Percentiles rank a stretch among this genome's conserved stretches.
These are phyloP conservation scores for Candida boleticola DNA, from an alignment of 805 yeast species.

Conservation along the genomic window DNA sequence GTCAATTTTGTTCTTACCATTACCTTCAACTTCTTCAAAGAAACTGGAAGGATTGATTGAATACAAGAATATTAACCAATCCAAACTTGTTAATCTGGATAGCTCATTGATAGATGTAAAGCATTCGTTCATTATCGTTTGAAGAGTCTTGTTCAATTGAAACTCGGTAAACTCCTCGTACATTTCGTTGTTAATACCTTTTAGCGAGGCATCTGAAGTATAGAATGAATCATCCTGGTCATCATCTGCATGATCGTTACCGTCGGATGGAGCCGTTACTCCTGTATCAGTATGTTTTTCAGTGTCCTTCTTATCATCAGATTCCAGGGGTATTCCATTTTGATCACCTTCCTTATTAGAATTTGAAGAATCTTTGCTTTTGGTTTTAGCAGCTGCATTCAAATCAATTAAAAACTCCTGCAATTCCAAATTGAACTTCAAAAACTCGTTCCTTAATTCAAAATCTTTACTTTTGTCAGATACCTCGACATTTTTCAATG, in stretches of 20 bases:
- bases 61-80: slow-evolving; percentile 86
- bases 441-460: slow-evolving; percentile 35
- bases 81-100: slow-evolving; percentile 79
- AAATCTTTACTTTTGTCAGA: slow-evolving; percentile 35
- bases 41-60: slow-evolving; percentile 49
- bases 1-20: slow-evolving; percentile 35
- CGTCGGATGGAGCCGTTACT: slow-evolving; percentile 2
- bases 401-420: slow-evolving; percentile 31
- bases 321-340: neutral
- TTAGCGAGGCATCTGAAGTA: slow-evolving; percentile 50
- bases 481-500: slow-evolving; percentile 45
- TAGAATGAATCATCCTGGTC: slow-evolving; percentile 52
- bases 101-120: slow-evolving; percentile 55
- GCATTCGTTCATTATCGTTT: slow-evolving; percentile 65
- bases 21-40: slow-evolving; percentile 20
- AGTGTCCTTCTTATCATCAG: slow-evolving; percentile 4
- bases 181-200: slow-evolving; percentile 39
- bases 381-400: slow-evolving; percentile 31
- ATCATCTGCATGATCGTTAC: slow-evolving; percentile 9
- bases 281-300: slow-evolving; percentile 9
- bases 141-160: slow-evolving; percentile 52
- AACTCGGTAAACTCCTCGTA: slow-evolving; percentile 41
- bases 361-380: slow-evolving; percentile 25
- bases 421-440: slow-evolving; percentile 32
- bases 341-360: neutral